These are phyloP conservation scores for Candida sakaeoensis DNA, from an alignment of 805 yeast species.

Conservation along the genomic window DNA sequence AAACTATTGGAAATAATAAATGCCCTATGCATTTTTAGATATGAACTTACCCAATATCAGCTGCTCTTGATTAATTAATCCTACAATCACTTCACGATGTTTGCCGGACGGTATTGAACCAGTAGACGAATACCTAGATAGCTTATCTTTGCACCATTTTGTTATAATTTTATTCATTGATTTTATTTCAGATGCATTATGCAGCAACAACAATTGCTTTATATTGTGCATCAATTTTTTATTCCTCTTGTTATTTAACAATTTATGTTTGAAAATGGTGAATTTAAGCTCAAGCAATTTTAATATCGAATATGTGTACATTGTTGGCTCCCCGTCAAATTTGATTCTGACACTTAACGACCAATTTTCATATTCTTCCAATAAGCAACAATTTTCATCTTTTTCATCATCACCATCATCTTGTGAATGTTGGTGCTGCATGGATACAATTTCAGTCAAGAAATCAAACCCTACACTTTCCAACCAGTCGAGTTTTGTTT, in stretches of 20 bases:
- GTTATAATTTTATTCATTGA: conserved; percentile 13
- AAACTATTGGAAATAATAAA: background rate
- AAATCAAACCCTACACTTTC: conserved; percentile 42
- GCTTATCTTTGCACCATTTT: conserved; percentile 25
- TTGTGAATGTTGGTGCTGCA: conserved; percentile 8
- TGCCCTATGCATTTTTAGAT: background rate
- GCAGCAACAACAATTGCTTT: conserved; percentile 16
- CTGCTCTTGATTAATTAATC: conserved; percentile 25
- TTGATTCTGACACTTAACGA: conserved; percentile 38
- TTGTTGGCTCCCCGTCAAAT: conserved; percentile 42
- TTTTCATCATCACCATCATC: conserved; percentile 13
- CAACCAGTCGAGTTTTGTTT: conserved; percentile 47
- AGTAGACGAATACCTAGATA: conserved; percentile 15
- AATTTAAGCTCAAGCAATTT: conserved; percentile 26
- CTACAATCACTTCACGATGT: background rate
- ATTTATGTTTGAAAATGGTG: conserved; percentile 21
- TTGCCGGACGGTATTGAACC: background rate
- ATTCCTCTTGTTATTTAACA: conserved; percentile 18
- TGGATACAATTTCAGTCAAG: conserved; percentile 17
- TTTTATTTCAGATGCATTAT: conserved; percentile 6
- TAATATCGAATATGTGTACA: conserved; percentile 39
- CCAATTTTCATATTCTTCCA: conserved; percentile 35
- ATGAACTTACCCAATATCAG: conserved; percentile 17
- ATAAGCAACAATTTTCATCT: conserved; percentile 12
- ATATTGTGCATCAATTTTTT: conserved; percentile 18